Evolutionary conservation across 371 early-diverging fungal species (phyloP).

Genomic region (Mucor sp.): DNA sequence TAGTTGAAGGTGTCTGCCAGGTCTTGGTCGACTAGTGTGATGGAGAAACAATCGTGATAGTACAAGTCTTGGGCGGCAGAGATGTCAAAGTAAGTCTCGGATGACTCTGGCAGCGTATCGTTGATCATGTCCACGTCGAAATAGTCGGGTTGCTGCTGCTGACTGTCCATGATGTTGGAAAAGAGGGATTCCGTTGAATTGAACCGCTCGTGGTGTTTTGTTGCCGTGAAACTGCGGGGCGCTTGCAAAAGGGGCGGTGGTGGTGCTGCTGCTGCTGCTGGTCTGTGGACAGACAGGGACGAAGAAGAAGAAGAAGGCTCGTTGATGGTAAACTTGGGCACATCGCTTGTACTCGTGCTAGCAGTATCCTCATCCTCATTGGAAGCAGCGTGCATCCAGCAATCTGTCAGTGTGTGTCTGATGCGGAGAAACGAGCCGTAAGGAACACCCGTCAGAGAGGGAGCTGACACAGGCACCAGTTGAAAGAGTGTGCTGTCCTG

Average conservation of each 20-base stretch:
- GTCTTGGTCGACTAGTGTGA: conserved; percentile 32
- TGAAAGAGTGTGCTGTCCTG: conserved; percentile 45
- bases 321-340: neutral
- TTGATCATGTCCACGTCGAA: neutral
- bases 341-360: neutral
- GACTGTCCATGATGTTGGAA: neutral
- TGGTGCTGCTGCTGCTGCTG: neutral
- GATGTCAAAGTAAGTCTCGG: conserved; percentile 6
- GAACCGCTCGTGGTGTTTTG: neutral
- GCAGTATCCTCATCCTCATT: conserved; percentile 12
- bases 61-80: conserved; percentile 39
- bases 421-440: conserved; percentile 49
- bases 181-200: conserved; percentile 7
- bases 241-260: neutral
- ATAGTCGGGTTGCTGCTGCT: neutral
- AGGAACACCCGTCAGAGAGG: conserved; percentile 17
- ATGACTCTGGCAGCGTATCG: neutral
- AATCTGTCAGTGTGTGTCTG: conserved; percentile 47
- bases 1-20: conserved; percentile 35
- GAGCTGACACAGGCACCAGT: conserved; percentile 34
- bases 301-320: neutral
- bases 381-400: conserved; percentile 53
- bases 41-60: conserved; percentile 48
- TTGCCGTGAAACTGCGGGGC: neutral
- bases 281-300: neutral